phyloP scores from a whole-genome alignment of 2,329 filamentous ascomycete species.

The Chaetomiaceae sp. region DNA sequence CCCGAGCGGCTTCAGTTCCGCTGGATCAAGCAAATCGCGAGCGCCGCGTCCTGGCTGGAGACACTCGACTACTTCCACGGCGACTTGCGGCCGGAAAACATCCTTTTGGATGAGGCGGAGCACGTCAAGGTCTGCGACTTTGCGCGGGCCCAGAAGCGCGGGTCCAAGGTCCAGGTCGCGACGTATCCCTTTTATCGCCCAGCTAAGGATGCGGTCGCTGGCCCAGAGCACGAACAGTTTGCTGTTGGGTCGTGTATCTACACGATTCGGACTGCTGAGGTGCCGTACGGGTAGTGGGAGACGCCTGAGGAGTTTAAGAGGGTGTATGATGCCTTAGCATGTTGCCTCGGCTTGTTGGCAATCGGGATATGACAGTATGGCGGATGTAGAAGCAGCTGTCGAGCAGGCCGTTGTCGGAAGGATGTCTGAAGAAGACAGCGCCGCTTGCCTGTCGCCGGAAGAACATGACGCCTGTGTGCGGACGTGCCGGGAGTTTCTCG shows the following conservation, averaged over 20 bases:
- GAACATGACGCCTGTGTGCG: no score
- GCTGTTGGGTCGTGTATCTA: conserved; percentile 1
- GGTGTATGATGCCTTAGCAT: no score
- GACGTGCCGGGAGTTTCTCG: no score
- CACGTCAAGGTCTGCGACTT: conserved; percentile 17
- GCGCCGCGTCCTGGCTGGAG: not conserved
- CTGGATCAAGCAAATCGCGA: not conserved
- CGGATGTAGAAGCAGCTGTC: no score
- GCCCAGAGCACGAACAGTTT: not conserved
- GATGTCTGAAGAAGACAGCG: no score
- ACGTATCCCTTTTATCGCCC: not conserved
- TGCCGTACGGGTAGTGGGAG: no score
- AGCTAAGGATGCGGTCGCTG: not conserved
- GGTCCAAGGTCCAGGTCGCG: not conserved
- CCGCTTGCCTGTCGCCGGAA: no score
- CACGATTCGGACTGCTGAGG: no score
- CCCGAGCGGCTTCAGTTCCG: not conserved
- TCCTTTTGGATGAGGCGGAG: conserved; percentile 13
- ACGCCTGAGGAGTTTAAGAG: no score
- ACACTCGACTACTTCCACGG: conserved; percentile 7
- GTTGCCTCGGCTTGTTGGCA: no score
- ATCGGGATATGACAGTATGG: no score
- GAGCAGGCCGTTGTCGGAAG: no score
- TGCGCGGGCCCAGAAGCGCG: not conserved
- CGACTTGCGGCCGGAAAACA: conserved; percentile 13